Evolutionary conservation across 1,284 basidiomycete genomes (phyloP).

Genomic region (Agroathelia rolfsii): DNA sequence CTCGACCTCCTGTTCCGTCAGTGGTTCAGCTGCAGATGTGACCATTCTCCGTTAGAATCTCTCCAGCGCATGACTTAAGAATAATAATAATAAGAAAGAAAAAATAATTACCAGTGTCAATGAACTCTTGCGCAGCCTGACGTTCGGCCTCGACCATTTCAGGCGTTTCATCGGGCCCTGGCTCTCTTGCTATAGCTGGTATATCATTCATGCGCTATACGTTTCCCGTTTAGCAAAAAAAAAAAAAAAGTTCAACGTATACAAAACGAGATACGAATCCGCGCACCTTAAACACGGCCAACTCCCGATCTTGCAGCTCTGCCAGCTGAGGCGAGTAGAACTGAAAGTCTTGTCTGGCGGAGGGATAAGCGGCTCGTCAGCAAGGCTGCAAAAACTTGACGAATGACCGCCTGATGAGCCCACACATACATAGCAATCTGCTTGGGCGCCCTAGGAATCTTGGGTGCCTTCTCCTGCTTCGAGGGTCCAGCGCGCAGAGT

Average conservation of each 20-base stretch:
- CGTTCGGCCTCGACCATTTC: constrained; percentile 84
- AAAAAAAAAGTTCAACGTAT: too few species aligned
- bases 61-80: too few species aligned
- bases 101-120: constrained; percentile 73
- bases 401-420: constrained; percentile 1
- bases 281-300: constrained; percentile 69
- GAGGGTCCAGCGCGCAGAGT: constrained; percentile 73
- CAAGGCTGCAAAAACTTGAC: too few species aligned
- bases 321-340: constrained; percentile 85
- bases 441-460: constrained; percentile 82
- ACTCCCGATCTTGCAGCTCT: constrained; percentile 83
- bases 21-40: constrained; percentile 58
- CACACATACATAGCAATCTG: constrained; percentile 68
- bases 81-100: neutral
- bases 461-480: constrained; percentile 78
- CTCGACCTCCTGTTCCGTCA: constrained; percentile 78
- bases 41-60: constrained; percentile 2
- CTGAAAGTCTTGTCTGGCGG: constrained; percentile 97
- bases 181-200: constrained; percentile 61
- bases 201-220: constrained; percentile 64
- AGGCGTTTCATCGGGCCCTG: constrained; percentile 67
- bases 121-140: constrained; percentile 74
- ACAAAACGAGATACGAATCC: neutral
- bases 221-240: neutral
- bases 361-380: too few species aligned